Evolutionary conservation across 1,139 yeast genomes (phyloP).

Genomic region (Saccharomyces pastorianus): DNA sequence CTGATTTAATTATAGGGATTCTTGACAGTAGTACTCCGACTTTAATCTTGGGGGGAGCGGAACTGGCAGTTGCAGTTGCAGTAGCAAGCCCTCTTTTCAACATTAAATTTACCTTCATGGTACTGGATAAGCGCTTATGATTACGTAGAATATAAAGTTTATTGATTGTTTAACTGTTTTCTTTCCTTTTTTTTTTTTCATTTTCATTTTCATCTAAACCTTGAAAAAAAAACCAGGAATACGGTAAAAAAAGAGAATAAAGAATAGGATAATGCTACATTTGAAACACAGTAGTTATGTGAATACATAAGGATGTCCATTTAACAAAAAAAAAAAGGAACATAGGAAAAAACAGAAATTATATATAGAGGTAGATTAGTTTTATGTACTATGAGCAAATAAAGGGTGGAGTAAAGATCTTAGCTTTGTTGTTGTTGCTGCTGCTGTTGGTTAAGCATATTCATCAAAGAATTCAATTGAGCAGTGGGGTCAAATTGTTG

Average conservation of each 20-base stretch:
- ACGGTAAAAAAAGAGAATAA: background rate
- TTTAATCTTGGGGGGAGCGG: slow-evolving; percentile 18
- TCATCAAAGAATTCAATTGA: slow-evolving; percentile 36
- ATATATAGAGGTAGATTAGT: background rate
- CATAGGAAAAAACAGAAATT: background rate
- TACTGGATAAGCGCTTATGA: background rate
- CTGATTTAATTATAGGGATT: slow-evolving; percentile 76
- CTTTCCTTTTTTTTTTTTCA: background rate
- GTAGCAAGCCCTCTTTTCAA: slow-evolving; percentile 18
- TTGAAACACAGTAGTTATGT: background rate
- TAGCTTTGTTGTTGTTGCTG: slow-evolving; percentile 10
- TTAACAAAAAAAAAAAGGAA: background rate
- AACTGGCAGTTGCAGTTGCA: slow-evolving; percentile 9
- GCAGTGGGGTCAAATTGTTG: slow-evolving; percentile 33
- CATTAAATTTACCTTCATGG: background rate
- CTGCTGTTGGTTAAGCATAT: slow-evolving; percentile 34
- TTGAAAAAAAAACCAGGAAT: background rate
- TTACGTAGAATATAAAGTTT: background rate
- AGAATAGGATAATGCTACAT: background rate
- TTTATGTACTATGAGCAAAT: background rate
- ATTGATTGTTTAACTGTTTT: background rate
- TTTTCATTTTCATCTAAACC: background rate
- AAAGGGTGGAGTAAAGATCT: background rate
- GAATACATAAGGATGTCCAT: background rate
- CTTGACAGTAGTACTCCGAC: slow-evolving; percentile 65